These are phyloP conservation scores for Ascochyta koolunga DNA, from an alignment of 2,329 filamentous ascomycete genomes.

Conservation along the genomic window DNA sequence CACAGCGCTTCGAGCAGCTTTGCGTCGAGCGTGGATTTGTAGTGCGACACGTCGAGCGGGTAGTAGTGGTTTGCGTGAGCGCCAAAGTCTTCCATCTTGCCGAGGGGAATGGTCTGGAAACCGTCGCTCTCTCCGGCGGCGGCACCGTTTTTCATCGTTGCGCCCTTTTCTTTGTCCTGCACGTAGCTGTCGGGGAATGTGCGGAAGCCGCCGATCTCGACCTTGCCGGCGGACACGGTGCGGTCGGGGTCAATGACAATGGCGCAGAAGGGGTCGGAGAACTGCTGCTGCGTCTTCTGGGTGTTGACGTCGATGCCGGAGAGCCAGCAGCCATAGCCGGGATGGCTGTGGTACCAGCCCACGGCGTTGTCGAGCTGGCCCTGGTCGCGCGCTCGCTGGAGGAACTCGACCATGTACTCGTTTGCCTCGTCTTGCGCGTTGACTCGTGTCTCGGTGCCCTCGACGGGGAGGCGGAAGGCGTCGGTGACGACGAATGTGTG, in stretches of 20 bases:
- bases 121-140: slow-evolving; percentile 60
- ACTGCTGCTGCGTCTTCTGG: slow-evolving; percentile 82
- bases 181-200: slow-evolving; percentile 79
- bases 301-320: slow-evolving; percentile 94
- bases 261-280: slow-evolving; percentile 88
- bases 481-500: slow-evolving; percentile 92
- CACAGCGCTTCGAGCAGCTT: slow-evolving; percentile 87
- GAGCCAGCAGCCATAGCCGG: slow-evolving; percentile 97
- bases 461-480: slow-evolving; percentile 89
- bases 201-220: slow-evolving; percentile 96
- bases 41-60: slow-evolving; percentile 86
- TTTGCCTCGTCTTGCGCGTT: slow-evolving; percentile 96
- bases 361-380: slow-evolving; percentile 88
- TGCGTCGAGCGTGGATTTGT: slow-evolving; percentile 89
- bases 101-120: slow-evolving; percentile 82
- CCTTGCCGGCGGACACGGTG: slow-evolving; percentile 91
- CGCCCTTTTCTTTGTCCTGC: slow-evolving; percentile 51
- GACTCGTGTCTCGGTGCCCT: slow-evolving; percentile 97
- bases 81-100: slow-evolving; percentile 94
- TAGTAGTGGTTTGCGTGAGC: slow-evolving; percentile 93
- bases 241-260: slow-evolving; percentile 96
- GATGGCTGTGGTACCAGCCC: slow-evolving; percentile 98
- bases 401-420: slow-evolving; percentile 93
- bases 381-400: slow-evolving; percentile 75
- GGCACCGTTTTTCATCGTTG: slow-evolving; percentile 28